Percentiles rank a stretch among this genome's conserved stretches.
Evolutionary conservation across 306 rosid species (phyloP).

Genomic region (Pueraria montana): DNA sequence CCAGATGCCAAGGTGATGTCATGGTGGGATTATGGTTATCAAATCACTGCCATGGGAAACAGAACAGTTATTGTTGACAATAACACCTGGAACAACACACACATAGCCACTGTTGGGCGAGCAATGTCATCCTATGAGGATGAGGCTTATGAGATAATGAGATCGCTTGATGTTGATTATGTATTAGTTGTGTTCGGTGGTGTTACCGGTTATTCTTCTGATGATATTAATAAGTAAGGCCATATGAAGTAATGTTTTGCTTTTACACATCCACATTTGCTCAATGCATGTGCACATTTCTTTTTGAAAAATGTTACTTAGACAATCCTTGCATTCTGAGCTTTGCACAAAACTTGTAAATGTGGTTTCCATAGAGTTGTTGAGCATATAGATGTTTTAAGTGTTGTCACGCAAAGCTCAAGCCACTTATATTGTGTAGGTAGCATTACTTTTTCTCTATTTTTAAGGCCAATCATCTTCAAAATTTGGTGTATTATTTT

Average conservation of each 20-base stretch:
- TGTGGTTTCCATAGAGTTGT: conserved; percentile 37
- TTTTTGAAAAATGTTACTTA: conserved; percentile 15
- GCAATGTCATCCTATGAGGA: conserved; percentile 99
- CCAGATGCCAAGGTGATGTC: conserved; percentile 98
- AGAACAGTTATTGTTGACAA: conserved; percentile 98
- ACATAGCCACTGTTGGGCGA: conserved; percentile 99
- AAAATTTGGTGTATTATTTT: conserved; percentile 12
- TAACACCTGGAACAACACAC: conserved; percentile 99
- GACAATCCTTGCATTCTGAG: conserved; percentile 5
- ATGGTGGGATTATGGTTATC: conserved; percentile 99
- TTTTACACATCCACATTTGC: conserved; percentile 16
- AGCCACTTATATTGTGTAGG: conserved; percentile 22
- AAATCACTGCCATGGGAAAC: conserved; percentile 99
- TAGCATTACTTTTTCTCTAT: conserved; percentile 6
- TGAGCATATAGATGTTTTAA: conserved; percentile 23
- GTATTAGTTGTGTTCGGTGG: conserved; percentile 99
- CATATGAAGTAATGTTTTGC: conserved; percentile 38
- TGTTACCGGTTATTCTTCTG: conserved; percentile 98
- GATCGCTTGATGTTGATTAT: conserved; percentile 93
- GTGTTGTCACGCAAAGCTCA: conserved; percentile 16
- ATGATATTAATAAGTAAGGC: conserved; percentile 97
- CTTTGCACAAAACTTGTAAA: conserved; percentile 22
- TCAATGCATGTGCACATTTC: conserved; percentile 20
- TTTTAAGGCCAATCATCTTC: conserved; percentile 20
- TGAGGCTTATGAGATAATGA: conserved; percentile 96